A percentile compares a stretch with the other conserved stretches of the same genome.
phyloP scores from a whole-genome alignment of 495 filamentous ascomycete genomes.

The Hyaloscypha variabilis region DNA sequence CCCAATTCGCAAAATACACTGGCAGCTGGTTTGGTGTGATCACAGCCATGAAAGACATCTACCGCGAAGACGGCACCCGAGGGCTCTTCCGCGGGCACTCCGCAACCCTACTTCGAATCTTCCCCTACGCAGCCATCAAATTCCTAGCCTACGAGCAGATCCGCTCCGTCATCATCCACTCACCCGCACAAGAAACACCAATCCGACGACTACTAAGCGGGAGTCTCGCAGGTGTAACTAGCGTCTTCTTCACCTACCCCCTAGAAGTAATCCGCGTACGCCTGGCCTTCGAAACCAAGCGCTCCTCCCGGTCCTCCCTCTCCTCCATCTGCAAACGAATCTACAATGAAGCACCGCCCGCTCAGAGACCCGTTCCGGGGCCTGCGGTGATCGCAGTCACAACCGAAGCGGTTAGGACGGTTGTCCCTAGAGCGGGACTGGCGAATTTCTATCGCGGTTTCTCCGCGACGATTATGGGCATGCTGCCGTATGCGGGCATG shows the following conservation, averaged over 20 bases:
- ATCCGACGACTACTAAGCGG: slow-evolving; percentile 78
- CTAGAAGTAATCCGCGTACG: slow-evolving; percentile 91
- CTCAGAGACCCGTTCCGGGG: not conserved
- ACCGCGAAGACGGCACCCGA: slow-evolving; percentile 65
- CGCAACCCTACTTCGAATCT: slow-evolving; percentile 90
- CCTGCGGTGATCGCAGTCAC: slow-evolving; percentile 9
- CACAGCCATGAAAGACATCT: slow-evolving; percentile 81
- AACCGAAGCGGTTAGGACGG: slow-evolving; percentile 15
- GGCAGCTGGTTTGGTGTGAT: slow-evolving; percentile 83
- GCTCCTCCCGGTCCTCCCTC: slow-evolving; percentile 65
- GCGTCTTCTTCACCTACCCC: slow-evolving; percentile 94
- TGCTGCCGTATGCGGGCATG: slow-evolving; percentile 95
- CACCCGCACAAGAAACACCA: slow-evolving; percentile 74
- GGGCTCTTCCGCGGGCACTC: slow-evolving; percentile 94
- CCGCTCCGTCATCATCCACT: slow-evolving; percentile 71
- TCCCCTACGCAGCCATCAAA: slow-evolving; percentile 96
- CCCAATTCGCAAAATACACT: slow-evolving; percentile 89
- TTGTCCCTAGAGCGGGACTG: slow-evolving; percentile 65
- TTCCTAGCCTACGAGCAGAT: slow-evolving; percentile 98
- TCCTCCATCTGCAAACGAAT: slow-evolving; percentile 76
- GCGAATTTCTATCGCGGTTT: slow-evolving; percentile 96
- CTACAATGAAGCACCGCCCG: slow-evolving; percentile 66
- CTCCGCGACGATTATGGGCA: slow-evolving; percentile 83
- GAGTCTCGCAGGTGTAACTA: slow-evolving; percentile 80
- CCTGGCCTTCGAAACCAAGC: slow-evolving; percentile 88